These are phyloP conservation scores for Sherardia arvensis DNA, from an alignment of 257 asterid genomes.

Conservation along the genomic window DNA sequence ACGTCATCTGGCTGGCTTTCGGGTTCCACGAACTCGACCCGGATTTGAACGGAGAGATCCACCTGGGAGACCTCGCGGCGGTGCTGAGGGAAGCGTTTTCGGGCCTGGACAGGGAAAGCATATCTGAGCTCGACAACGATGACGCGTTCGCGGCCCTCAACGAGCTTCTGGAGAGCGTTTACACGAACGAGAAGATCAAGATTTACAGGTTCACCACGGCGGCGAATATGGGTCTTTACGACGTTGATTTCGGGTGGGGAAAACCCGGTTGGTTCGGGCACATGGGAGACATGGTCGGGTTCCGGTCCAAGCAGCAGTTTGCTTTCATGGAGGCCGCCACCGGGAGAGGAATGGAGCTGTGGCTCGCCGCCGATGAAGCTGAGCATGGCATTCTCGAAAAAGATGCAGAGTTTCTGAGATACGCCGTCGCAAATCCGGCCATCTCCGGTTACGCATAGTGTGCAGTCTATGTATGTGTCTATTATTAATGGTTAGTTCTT, in stretches of 20 bases:
- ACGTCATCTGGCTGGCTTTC: constrained; percentile 18
- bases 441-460: neutral
- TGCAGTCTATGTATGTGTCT: too few relatives aligned
- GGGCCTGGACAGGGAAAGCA: constrained; percentile 9
- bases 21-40: constrained; percentile 4
- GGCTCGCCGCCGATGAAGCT: constrained; percentile 18
- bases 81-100: constrained; percentile 16
- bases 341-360: constrained; percentile 12
- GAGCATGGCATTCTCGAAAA: constrained; percentile 14
- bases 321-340: constrained; percentile 12
- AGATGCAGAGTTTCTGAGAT: constrained; percentile 13
- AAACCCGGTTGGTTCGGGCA: constrained; percentile 15
- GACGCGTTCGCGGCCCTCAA: constrained; percentile 5
- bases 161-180: constrained; percentile 11
- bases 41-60: neutral
- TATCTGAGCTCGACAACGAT: constrained; percentile 9
- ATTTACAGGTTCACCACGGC: constrained; percentile 8
- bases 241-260: constrained; percentile 16
- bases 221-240: constrained; percentile 12
- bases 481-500: too few relatives aligned
- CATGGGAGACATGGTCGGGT: constrained; percentile 14
- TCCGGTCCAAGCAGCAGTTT: constrained; percentile 18
- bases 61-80: constrained; percentile 4
- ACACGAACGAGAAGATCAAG: constrained; percentile 10
- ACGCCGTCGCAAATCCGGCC: constrained; percentile 20